Evolutionary conservation across 192 early-diverging fungal species (phyloP), one percentile per base, ranked within the genome.

Genomic region (Coemansia reversa): DNA sequence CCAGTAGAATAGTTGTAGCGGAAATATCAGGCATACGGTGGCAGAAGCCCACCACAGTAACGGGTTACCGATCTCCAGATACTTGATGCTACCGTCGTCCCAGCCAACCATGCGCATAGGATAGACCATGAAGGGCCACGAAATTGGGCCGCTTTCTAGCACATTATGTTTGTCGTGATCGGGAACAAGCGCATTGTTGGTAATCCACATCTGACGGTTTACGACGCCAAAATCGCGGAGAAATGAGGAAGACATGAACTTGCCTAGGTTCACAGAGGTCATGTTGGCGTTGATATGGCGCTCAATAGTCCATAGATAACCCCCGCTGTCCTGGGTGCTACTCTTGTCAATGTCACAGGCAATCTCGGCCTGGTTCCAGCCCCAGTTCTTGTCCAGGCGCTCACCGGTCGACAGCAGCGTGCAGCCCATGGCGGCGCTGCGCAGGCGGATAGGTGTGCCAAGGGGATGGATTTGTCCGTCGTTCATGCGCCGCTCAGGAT

Each of bases 261-360:
- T 63, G 14, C 81, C 78, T 28, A 73, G 65, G 22, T 84, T 83
- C 19, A 86, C 88, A 18, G 87, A 29, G 3, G 86, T 86, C 62
- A 96, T 77, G 57, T 79, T 81, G 8, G 84, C 75, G 76, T 98
- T 91, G 70, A 76, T 83, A 65, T 98, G 93, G 47, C 86, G 81
- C 81, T 98, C 96, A 62, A 98, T 69, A 69, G 95, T 97, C 96
- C 96, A 98, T 77, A 89, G 87, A 53, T 89, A 45, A 51, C 30
- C 35, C 5, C 16, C 2, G 12, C 33, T 55, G 2, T 19, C n/a
- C 9, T 58, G 32, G 14, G 48, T 12, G 16, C 22, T 49, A 12
- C 42, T 49, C 23, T 23, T 16, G 24, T 23, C 27, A 12, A 47
- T 6, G 58, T 95, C 91, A 42, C 97, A 95, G 28, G 93, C 93